Evolutionary conservation across 2,329 filamentous ascomycete species (phyloP).

Genomic region (Colletotrichum tofieldiae): DNA sequence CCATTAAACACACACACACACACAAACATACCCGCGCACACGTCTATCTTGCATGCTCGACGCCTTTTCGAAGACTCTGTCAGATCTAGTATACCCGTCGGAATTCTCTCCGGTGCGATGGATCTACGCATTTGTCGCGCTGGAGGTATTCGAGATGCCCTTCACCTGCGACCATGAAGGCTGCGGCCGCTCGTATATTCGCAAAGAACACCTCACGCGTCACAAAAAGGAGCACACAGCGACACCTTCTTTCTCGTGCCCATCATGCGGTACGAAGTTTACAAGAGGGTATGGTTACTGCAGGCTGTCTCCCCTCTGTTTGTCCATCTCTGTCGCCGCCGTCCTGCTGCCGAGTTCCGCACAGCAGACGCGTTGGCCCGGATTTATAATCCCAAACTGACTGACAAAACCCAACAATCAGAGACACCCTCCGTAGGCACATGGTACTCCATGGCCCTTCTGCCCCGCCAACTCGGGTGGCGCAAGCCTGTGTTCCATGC

Average conservation of each 20-base stretch:
- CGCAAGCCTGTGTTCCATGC: slow-evolving; percentile 37
- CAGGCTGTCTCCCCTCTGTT: background rate
- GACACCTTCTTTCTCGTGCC: slow-evolving; percentile 26
- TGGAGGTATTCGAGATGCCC: slow-evolving; percentile 28
- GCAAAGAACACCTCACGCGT: slow-evolving; percentile 38
- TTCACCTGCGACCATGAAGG: slow-evolving; percentile 35
- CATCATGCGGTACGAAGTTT: slow-evolving; percentile 31
- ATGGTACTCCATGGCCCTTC: slow-evolving; percentile 36
- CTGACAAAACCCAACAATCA: background rate
- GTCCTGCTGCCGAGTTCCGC: background rate
- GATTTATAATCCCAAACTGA: background rate
- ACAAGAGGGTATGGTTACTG: slow-evolving; percentile 33
- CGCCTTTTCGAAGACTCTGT: background rate
- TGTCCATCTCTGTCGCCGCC: background rate
- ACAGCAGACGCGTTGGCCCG: background rate
- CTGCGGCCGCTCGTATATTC: slow-evolving; percentile 40
- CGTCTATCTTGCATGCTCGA: slow-evolving; percentile 1
- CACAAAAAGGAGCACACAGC: slow-evolving; percentile 34
- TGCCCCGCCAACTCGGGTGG: slow-evolving; percentile 34
- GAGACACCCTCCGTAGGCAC: slow-evolving; percentile 39
- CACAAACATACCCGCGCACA: background rate
- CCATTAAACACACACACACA: slow-evolving; percentile 9
- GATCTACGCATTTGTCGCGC: slow-evolving; percentile 14
- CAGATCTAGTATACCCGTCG: background rate
- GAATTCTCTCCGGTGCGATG: slow-evolving; percentile 15